These are phyloP conservation scores for Atkinsonella texensis DNA, from an alignment of 2,329 filamentous ascomycete genomes.

Conservation along the genomic window DNA sequence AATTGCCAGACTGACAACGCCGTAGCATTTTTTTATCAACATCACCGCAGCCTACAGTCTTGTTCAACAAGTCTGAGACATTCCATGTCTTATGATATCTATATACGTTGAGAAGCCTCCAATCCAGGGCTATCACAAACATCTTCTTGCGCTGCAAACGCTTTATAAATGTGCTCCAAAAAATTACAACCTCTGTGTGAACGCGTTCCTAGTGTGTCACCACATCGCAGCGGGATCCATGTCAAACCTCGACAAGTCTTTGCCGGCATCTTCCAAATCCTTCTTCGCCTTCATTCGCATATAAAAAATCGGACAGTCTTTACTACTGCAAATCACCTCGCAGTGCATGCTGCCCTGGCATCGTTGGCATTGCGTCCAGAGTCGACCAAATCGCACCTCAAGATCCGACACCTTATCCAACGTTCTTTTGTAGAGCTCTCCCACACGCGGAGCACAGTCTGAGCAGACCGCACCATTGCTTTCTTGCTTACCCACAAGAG, in stretches of 20 bases:
- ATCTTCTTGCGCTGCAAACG: not conserved
- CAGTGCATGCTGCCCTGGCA: constrained; percentile 68
- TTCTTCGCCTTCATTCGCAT: constrained; percentile 99
- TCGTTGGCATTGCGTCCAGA: constrained; percentile 4
- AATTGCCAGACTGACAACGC: too few species aligned
- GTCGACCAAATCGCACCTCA: constrained; percentile 69
- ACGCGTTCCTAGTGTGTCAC: constrained; percentile 17
- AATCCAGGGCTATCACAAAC: not conserved
- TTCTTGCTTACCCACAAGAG: constrained; percentile 68
- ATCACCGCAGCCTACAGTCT: not conserved
- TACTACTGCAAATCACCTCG: constrained; percentile 79
- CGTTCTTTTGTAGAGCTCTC: constrained; percentile 88
- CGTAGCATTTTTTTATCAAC: too few species aligned
- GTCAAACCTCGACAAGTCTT: constrained; percentile 84
- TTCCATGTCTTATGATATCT: not conserved
- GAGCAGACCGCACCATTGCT: constrained; percentile 76
- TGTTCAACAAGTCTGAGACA: not conserved
- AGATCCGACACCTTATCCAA: constrained; percentile 80
- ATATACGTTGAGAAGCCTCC: not conserved
- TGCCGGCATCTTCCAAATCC: constrained; percentile 89
- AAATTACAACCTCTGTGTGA: not conserved
- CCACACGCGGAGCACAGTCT: constrained; percentile 72
- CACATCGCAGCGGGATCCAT: constrained; percentile 60
- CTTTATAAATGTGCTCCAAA: not conserved
- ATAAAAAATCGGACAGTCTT: constrained; percentile 61